Conservation (phyloP, 768 basidiomycete species). For the Amanita fuliginea region DNA sequence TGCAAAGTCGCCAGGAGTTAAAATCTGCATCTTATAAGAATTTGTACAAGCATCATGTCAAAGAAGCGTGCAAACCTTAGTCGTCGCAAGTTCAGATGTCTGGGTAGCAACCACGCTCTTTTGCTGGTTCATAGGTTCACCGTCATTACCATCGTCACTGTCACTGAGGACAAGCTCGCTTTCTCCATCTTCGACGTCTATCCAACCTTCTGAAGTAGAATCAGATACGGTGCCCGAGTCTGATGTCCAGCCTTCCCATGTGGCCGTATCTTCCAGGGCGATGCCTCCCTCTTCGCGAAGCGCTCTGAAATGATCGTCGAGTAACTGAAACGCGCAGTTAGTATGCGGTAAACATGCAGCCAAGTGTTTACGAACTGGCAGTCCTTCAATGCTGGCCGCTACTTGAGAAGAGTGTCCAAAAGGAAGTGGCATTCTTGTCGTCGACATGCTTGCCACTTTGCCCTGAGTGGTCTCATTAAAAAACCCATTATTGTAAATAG, state of each 20-base stretch:
- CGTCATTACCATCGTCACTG: constrained; percentile 58
- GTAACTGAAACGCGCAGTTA: constrained; percentile 36
- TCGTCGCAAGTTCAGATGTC: constrained; percentile 64
- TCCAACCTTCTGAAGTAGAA: constrained; percentile 64
- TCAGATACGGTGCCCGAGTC: constrained; percentile 38
- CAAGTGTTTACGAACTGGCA: constrained; percentile 47
- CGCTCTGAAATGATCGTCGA: constrained; percentile 78
- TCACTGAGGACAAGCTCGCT: constrained; percentile 72
- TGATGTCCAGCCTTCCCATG: constrained; percentile 87
- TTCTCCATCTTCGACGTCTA: constrained; percentile 66
- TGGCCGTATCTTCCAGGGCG: constrained; percentile 35
- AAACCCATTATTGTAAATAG: not conserved
- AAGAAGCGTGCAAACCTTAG: constrained; percentile 43
- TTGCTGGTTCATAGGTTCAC: constrained; percentile 39
- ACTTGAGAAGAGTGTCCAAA: constrained; percentile 74
- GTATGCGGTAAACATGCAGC: not conserved
- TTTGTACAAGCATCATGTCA: not conserved
- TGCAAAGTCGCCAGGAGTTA: constrained; percentile 95
- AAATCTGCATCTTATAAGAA: constrained; percentile 46
- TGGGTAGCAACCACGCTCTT: constrained; percentile 10
- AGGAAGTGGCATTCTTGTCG: constrained; percentile 57
- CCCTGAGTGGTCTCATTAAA: constrained; percentile 39
- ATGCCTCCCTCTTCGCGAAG: constrained; percentile 56
- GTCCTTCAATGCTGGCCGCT: constrained; percentile 81
- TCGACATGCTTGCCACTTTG: constrained; percentile 75